A percentile compares a stretch with the other conserved stretches of the same genome.
phyloP scores from a whole-genome alignment of 805 yeast species.

The Sugiyamaella floridensis region DNA sequence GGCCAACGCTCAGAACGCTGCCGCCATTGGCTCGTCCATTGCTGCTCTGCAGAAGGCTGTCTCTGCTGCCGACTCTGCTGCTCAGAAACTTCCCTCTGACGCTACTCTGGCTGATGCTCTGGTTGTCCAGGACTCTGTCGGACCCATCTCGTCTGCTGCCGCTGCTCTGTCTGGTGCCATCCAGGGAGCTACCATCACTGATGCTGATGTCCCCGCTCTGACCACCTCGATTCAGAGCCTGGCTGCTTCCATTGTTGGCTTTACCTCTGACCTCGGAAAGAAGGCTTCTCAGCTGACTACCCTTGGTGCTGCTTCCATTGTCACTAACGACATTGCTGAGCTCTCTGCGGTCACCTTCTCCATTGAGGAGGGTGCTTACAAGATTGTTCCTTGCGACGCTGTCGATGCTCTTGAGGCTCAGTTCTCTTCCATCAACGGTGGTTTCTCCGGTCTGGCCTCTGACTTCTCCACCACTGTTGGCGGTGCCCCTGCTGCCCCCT shows the following conservation, averaged over 20 bases:
- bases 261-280: constrained; percentile 17
- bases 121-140: constrained; percentile 24
- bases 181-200: constrained; percentile 8
- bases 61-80: constrained; percentile 11
- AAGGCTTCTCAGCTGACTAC: constrained; percentile 23
- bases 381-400: background rate
- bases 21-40: constrained; percentile 7
- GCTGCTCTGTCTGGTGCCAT: constrained; percentile 9
- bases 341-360: constrained; percentile 7
- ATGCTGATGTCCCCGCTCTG: constrained; percentile 13
- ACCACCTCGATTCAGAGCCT: constrained; percentile 7
- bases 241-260: constrained; percentile 7
- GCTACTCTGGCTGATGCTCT: constrained; percentile 27
- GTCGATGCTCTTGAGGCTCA: background rate
- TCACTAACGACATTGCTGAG: constrained; percentile 7
- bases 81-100: constrained; percentile 7
- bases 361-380: constrained; percentile 5
- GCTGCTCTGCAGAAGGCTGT: constrained; percentile 8
- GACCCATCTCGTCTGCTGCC: constrained; percentile 19
- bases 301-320: constrained; percentile 19
- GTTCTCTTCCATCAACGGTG: constrained; percentile 5
- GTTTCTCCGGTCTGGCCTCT: background rate
- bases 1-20: constrained; percentile 8
- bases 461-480: constrained; percentile 3
- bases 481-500: constrained; percentile 6